phyloP scores from a whole-genome alignment of 2,329 filamentous ascomycete species.

The Xylariaceae sp. region DNA sequence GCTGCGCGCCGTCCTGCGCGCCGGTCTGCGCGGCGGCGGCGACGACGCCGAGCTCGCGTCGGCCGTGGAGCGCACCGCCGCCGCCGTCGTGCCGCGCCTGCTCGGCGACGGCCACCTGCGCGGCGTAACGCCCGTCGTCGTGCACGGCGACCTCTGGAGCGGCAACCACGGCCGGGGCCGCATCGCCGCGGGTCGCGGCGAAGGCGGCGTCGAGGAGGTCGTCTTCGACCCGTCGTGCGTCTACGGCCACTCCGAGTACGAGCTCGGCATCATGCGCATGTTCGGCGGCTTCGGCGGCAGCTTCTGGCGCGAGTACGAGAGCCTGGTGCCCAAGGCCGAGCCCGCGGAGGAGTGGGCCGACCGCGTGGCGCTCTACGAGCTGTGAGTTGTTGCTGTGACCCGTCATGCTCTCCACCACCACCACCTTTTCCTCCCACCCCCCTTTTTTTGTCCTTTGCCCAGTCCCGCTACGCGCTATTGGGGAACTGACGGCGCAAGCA shows the following conservation, averaged over 20 bases:
- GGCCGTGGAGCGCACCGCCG: constrained; percentile 58
- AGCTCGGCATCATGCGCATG: constrained; percentile 92
- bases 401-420: not conserved
- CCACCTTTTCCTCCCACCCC: constrained; percentile 1
- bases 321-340: constrained; percentile 68
- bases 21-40: constrained; percentile 55
- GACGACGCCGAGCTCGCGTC: constrained; percentile 51
- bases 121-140: constrained; percentile 64
- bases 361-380: constrained; percentile 69
- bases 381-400: constrained; percentile 47
- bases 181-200: constrained; percentile 47
- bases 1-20: constrained; percentile 55
- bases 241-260: constrained; percentile 84
- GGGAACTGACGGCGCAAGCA: too few species aligned
- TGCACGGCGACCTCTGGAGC: constrained; percentile 92
- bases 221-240: constrained; percentile 76
- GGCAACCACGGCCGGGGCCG: constrained; percentile 68
- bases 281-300: constrained; percentile 74
- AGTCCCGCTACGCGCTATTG: too few species aligned
- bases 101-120: constrained; percentile 60
- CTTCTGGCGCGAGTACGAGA: constrained; percentile 74
- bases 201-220: constrained; percentile 57
- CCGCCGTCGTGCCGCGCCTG: constrained; percentile 65
- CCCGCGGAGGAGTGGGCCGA: constrained; percentile 81
- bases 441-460: too few species aligned